Evolutionary conservation across 2,329 filamentous ascomycete species (phyloP), one percentile per base, ranked within the genome.

Genomic region (Nemania serpens): DNA sequence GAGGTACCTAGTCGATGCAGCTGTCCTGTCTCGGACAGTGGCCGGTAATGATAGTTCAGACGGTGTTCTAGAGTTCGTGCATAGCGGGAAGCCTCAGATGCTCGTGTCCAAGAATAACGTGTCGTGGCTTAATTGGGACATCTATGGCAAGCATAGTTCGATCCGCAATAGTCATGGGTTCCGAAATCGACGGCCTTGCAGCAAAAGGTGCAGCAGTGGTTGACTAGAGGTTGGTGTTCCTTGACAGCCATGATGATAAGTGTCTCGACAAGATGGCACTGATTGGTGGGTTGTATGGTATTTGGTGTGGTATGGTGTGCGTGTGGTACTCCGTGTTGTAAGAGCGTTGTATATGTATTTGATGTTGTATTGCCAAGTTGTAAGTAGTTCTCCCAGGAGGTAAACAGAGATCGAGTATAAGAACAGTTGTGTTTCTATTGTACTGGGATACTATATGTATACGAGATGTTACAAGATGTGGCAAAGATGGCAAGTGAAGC

Each of bases 151-250:
- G 78, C 71, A 55, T 73, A 57, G 48, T 71, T 71, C 64, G 69
- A 71, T 55, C 72, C 77, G 71, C 81, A 83, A 69, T 78, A 79
- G 66, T 83, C 81, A 68, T 83, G 81, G 49, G 78, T 78, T 63
- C 80, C 80, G 57, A 79, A 79, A 68, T 82, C 79, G 55, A 78
- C 75, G 36, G 78, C 78, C 68, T 79, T 80, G 75, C 81, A 83
- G 74, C 81, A 83, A 66, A 78, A 81, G 25, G 77, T 76, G 75
- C 81, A 83, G 78, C 81, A 83, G 66, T 76, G 69, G 73, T 80
- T 76, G 74, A 82, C 77, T 58, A 81, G 78, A 58, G 76, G 75
- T 63, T 78, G 71, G 64, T 73, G 70, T 56, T 78, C 77, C 68
- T 76, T 75, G 73, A 76, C 69, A 68, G 75, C 74, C 80, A 82